A percentile compares a stretch with the other conserved stretches of the same genome.
phyloP scores from a whole-genome alignment of 2,329 filamentous ascomycete species.

The Colletotrichum sp. region DNA sequence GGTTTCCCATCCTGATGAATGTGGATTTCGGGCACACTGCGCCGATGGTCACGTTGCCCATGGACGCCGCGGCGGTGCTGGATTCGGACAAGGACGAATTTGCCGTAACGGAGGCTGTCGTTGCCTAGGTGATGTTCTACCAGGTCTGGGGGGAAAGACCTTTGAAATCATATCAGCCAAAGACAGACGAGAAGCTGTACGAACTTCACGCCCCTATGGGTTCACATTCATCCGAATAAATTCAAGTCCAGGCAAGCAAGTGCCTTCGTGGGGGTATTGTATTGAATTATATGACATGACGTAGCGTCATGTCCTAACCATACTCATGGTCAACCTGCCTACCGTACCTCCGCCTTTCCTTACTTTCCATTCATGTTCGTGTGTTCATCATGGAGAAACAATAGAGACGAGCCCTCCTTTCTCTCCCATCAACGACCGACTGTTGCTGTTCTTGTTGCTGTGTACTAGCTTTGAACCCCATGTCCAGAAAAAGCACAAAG shows the following conservation, averaged over 20 bases:
- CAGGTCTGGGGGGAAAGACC: background rate
- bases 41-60: slow-evolving; percentile 46
- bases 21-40: slow-evolving; percentile 49
- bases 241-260: background rate
- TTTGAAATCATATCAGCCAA: background rate
- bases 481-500: slow-evolving; percentile 6
- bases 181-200: background rate
- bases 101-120: slow-evolving; percentile 30
- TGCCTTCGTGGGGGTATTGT: background rate
- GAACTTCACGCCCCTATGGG: background rate
- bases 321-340: background rate
- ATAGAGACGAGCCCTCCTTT: background rate
- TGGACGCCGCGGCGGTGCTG: slow-evolving; percentile 39
- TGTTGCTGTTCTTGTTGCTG: background rate
- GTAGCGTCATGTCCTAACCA: background rate
- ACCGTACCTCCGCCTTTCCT: background rate
- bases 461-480: background rate
- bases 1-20: slow-evolving; percentile 45
- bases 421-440: background rate
- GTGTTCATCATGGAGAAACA: background rate
- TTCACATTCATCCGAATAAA: background rate
- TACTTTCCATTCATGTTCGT: background rate
- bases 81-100: slow-evolving; percentile 44
- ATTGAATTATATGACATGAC: slow-evolving; percentile 12
- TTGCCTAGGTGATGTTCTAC: background rate